phyloP scores from a whole-genome alignment of 139 green algal species.

The Chlamydomonas asymmetrica region DNA sequence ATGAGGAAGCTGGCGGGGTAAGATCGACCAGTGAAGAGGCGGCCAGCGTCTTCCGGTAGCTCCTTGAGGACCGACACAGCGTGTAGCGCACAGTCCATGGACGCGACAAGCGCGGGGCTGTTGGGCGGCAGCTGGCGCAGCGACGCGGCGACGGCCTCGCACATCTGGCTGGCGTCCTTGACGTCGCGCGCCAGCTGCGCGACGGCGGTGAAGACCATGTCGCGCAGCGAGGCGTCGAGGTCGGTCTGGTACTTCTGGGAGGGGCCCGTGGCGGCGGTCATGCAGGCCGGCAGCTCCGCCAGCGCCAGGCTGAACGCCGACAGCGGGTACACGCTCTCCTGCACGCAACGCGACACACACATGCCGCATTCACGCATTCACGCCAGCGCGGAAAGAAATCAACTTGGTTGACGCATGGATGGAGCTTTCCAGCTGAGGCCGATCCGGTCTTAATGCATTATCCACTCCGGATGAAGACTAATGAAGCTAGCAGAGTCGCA shows the following conservation, averaged over 20 bases:
- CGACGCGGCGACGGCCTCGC: slow-evolving; percentile 17
- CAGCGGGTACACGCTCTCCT: slow-evolving; percentile 23
- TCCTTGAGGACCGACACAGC: neutral
- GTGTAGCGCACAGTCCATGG: neutral
- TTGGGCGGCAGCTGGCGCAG: slow-evolving; percentile 17
- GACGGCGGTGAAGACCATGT: neutral
- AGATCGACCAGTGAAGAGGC: slow-evolving; percentile 18
- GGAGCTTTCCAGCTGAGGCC: too few relatives aligned
- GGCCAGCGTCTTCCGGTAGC: slow-evolving; percentile 15
- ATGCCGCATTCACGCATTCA: too few relatives aligned
- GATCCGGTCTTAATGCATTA: too few relatives aligned
- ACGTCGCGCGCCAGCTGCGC: slow-evolving; percentile 15
- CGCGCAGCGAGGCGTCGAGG: slow-evolving; percentile 3
- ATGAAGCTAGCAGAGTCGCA: too few relatives aligned
- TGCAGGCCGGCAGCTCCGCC: slow-evolving; percentile 25
- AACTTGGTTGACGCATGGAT: too few relatives aligned
- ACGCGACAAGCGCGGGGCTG: neutral
- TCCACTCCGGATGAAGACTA: too few relatives aligned
- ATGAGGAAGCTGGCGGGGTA: slow-evolving; percentile 25
- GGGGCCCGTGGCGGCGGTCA: slow-evolving; percentile 10
- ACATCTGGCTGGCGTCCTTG: slow-evolving; percentile 24
- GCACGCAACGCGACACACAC: too few relatives aligned
- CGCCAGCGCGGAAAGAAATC: too few relatives aligned
- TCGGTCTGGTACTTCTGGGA: too few relatives aligned
- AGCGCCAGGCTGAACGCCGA: slow-evolving; percentile 38